Evolutionary conservation across 208 protist genomes (phyloP), one percentile per base, ranked within the genome.

Genomic region (Trypanosoma avium): DNA sequence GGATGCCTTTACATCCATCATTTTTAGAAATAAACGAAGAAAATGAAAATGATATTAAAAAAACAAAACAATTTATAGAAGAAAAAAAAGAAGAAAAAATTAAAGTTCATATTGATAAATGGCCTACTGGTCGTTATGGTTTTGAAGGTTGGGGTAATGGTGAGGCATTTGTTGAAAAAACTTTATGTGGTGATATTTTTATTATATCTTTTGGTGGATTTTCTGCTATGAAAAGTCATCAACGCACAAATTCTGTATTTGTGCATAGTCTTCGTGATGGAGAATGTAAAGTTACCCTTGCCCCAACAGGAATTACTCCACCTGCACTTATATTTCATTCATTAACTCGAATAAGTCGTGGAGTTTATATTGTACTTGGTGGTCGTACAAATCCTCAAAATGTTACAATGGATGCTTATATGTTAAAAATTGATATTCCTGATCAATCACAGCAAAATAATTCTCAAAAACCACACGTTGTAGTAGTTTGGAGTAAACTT

Each of bases 81-180:
- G 17, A 19, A 42, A 3, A 19, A 15, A 22, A 19, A 49, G 26
- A 12, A 30, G 40, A 17, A 22, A 7, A 36, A 30, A 19, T 43
- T 38, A 2, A n/a, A 63, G 59, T 50, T 35, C 15, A 36, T 42
- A 33, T 17, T 8, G 67, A 81, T 21, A 64, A 58, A 27, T 96
- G 90, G 87, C 82, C 90, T 3, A 82, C 73, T 0, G 84, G 83
- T 22, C 86, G 90, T 13, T 94, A 84, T 61, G 77, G 67, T 12
- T 89, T 94, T 49, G 82, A 90, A 30, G 81, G 90, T 15, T 96
- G 90, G 90, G 90, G 90, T 29, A 84, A 88, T 60, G 90, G 90
- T 12, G 70, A 59, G 1, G 68, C 78, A 1, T 79, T 70, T 19
- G 49, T 73, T 5, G 82, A 92, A 68, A 10, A 36, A 53, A 35